Base-by-base conservation (phyloP, 192 early-diverging fungal species). In the Chytriomyces sp. region DNA sequence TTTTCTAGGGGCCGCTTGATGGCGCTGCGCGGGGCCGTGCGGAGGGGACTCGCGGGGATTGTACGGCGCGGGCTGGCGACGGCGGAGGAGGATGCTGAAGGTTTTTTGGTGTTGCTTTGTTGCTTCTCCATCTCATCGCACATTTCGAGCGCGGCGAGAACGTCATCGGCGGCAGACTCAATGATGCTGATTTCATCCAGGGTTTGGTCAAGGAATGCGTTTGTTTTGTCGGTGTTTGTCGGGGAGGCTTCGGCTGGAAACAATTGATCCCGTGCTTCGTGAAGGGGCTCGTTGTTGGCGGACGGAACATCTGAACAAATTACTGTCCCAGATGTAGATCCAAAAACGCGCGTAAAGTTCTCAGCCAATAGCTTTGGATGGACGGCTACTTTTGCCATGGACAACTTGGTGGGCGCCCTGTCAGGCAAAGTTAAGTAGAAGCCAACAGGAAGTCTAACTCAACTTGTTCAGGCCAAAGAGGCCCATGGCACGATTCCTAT, bases 131-230 rank as follows among this genome's bases (percentile, higher is more conserved):
- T 8, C 17, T 53, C 64, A 32, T 68, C 66, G 36, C 8, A 56
- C 34, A 28, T 19, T 28, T 68, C 66, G 2, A 68, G 53, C 7
- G 30, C 52, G 1, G 66, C 66, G 3, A 68, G 53, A 5, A 68
- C 53, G 8, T 68, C 53, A n/a, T 68, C 52, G 4, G 66, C 66
- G 14, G 66, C 40, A 7, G 6, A 22, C 28, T 28, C 32, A n/a
- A 68, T 68, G 5, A 56, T 56, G 28, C 52, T 55, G 53, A 56
- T n/a, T 30, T 68, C 66, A 28, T 68, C 25, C 54, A 68, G 34
- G 10, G 49, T 34, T 57, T 57, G n/a, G 8, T 57, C 56, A 7
- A 57, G 26, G 33, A 62, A 58, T 28, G 12, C 56, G 56, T 28
- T 28, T 14, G 17, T 49, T 22, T 49, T 22, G 2, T 22, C 14